Conservation (phyloP, 768 basidiomycete species). For the Mycena maculata region DNA sequence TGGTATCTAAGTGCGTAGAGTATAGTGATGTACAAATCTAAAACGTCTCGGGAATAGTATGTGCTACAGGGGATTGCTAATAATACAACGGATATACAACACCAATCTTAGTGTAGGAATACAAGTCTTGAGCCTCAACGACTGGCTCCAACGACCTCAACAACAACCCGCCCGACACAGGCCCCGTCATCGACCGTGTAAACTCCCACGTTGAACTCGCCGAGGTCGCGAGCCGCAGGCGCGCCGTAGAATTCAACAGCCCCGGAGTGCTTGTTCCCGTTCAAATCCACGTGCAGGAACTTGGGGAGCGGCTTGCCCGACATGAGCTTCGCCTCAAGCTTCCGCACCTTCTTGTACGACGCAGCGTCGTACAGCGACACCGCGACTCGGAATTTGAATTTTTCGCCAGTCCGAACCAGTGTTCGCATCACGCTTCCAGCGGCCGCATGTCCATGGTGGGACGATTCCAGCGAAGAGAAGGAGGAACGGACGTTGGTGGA, state of each 20-base stretch:
- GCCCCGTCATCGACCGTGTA: slow-evolving; percentile 61
- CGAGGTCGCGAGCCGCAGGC: slow-evolving; percentile 61
- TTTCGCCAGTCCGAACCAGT: slow-evolving; percentile 66
- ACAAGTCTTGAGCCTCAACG: slow-evolving; percentile 23
- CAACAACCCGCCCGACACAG: slow-evolving; percentile 64
- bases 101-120: slow-evolving; percentile 21
- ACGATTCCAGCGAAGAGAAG: slow-evolving; percentile 73
- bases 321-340: slow-evolving; percentile 60
- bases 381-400: slow-evolving; percentile 68
- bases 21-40: slow-evolving; percentile 30
- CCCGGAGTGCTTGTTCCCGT: slow-evolving; percentile 56
- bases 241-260: slow-evolving; percentile 68
- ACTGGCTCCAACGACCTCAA: slow-evolving; percentile 62
- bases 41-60: slow-evolving; percentile 26
- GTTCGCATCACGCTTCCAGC: slow-evolving; percentile 52
- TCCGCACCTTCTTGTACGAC: slow-evolving; percentile 42
- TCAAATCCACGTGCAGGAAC: slow-evolving; percentile 67
- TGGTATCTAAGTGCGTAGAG: slow-evolving; percentile 10
- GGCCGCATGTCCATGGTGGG: slow-evolving; percentile 56
- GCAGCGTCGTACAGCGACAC: slow-evolving; percentile 44
- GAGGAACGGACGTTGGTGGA: slow-evolving; percentile 61
- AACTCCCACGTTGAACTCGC: slow-evolving; percentile 66
- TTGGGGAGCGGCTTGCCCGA: slow-evolving; percentile 65
- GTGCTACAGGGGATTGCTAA: slow-evolving; percentile 33
- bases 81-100: slow-evolving; percentile 29